A percentile compares a stretch with the other conserved stretches of the same genome.
These are phyloP conservation scores for Cystoisospora suis DNA, from an alignment of 169 alveolate genomes.

Conservation along the genomic window DNA sequence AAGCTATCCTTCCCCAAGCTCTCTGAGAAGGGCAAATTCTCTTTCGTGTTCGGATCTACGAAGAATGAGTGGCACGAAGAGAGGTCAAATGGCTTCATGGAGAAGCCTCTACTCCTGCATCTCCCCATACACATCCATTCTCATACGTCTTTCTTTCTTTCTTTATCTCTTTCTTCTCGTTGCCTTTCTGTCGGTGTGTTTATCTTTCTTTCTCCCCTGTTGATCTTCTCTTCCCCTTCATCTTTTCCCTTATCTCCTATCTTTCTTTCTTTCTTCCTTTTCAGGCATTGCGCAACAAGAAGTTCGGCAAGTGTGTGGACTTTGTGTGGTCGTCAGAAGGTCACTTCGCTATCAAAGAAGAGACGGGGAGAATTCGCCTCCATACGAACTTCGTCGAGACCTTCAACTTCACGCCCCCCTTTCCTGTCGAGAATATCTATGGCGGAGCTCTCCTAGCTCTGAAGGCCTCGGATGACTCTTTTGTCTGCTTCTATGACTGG, in stretches of 20 bases:
- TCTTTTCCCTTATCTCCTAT: not conserved
- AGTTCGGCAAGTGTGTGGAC: constrained; percentile 93
- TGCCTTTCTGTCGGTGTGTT: not conserved
- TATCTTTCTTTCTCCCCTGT: not conserved
- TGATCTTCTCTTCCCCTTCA: not conserved
- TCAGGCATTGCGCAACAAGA: constrained; percentile 88
- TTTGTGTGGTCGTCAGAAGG: constrained; percentile 94
- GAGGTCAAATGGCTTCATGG: too few species aligned
- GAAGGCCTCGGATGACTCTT: constrained; percentile 81
- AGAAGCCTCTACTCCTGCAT: too few species aligned
- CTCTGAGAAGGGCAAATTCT: too few species aligned
- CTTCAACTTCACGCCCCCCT: constrained; percentile 86
- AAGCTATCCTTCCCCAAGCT: too few species aligned
- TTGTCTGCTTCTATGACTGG: constrained; percentile 96
- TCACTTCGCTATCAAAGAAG: constrained; percentile 93
- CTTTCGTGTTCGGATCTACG: too few species aligned
- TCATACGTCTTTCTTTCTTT: not conserved
- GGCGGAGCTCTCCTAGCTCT: constrained; percentile 86
- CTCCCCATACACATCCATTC: not conserved
- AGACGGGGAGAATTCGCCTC: constrained; percentile 80
- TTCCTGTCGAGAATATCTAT: constrained; percentile 83
- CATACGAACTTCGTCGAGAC: constrained; percentile 75
- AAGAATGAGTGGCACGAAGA: too few species aligned
- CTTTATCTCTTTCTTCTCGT: not conserved
- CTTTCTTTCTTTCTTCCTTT: not conserved